These are phyloP conservation scores for Trichoderma lentiforme DNA, from an alignment of 2,329 filamentous ascomycete species.

Conservation along the genomic window DNA sequence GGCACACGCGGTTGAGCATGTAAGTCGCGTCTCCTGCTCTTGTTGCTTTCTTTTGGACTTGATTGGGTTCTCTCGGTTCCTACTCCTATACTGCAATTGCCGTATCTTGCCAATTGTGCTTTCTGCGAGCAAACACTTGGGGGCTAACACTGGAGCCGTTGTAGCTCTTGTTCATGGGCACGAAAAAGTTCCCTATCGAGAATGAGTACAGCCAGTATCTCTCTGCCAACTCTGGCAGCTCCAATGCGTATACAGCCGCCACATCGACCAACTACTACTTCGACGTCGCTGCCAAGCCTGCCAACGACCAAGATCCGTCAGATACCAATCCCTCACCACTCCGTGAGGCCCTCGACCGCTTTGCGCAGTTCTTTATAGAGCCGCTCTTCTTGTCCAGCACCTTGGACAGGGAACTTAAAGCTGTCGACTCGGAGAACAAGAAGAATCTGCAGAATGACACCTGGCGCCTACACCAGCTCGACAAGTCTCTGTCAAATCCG, in stretches of 20 bases:
- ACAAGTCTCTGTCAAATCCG: slow-evolving; percentile 83
- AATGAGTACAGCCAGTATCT: slow-evolving; percentile 96
- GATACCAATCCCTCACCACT: slow-evolving; percentile 59
- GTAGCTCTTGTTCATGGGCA: slow-evolving; percentile 92
- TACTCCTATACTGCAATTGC: not conserved
- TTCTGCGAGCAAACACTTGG: not conserved
- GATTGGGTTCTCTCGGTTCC: not conserved
- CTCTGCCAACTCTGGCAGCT: slow-evolving; percentile 82
- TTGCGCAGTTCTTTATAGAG: slow-evolving; percentile 89
- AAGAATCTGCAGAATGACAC: slow-evolving; percentile 91
- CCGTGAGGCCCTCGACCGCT: slow-evolving; percentile 81
- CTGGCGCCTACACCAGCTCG: slow-evolving; percentile 84
- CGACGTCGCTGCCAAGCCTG: slow-evolving; percentile 80
- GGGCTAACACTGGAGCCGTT: not conserved
- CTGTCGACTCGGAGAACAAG: slow-evolving; percentile 95
- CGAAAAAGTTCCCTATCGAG: slow-evolving; percentile 92
- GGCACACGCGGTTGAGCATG: slow-evolving; percentile 94
- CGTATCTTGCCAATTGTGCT: not conserved
- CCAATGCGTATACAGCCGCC: slow-evolving; percentile 90
- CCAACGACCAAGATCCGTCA: slow-evolving; percentile 55
- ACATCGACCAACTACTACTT: slow-evolving; percentile 99
- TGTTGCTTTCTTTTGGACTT: not conserved
- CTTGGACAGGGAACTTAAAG: slow-evolving; percentile 79
- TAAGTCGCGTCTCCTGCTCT: slow-evolving; percentile 32
- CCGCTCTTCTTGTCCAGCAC: slow-evolving; percentile 83